Conservation (phyloP, 345 rosid genomes). For the Brassica juncea region DNA sequence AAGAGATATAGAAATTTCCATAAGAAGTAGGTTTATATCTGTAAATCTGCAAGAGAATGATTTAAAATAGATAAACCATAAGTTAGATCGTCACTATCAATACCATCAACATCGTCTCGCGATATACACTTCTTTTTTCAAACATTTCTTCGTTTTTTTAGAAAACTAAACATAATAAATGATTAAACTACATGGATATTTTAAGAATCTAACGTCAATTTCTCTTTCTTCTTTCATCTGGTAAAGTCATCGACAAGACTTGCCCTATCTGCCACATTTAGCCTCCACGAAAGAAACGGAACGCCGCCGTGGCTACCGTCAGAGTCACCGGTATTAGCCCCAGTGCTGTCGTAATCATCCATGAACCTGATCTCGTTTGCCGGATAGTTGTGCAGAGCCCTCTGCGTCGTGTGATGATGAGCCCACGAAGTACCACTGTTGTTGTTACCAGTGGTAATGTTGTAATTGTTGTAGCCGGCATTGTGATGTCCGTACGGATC, state of each 20-base stretch:
- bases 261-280: constrained; percentile 85
- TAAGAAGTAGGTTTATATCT: not conserved
- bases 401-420: constrained; percentile 43
- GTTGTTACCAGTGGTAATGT: constrained; percentile 15
- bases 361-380: constrained; percentile 67
- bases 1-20: not conserved
- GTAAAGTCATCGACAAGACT: constrained; percentile 91
- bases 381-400: constrained; percentile 53
- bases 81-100: constrained; percentile 44
- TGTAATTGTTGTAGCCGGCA: constrained; percentile 27
- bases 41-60: not conserved
- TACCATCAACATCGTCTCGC: constrained; percentile 39
- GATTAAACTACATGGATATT: constrained; percentile 28
- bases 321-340: constrained; percentile 41
- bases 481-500: constrained; percentile 44
- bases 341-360: constrained; percentile 47
- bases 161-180: constrained; percentile 15
- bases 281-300: constrained; percentile 83
- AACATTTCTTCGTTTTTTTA: constrained; percentile 9
- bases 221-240: constrained; percentile 43
- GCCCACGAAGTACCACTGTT: constrained; percentile 45
- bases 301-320: constrained; percentile 48
- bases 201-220: constrained; percentile 29
- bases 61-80: constrained; percentile 34
- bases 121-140: constrained; percentile 22